A percentile compares a stretch with the other conserved stretches of the same genome.
phyloP scores from a whole-genome alignment of 768 basidiomycete species.

The Lentinula detonsa region DNA sequence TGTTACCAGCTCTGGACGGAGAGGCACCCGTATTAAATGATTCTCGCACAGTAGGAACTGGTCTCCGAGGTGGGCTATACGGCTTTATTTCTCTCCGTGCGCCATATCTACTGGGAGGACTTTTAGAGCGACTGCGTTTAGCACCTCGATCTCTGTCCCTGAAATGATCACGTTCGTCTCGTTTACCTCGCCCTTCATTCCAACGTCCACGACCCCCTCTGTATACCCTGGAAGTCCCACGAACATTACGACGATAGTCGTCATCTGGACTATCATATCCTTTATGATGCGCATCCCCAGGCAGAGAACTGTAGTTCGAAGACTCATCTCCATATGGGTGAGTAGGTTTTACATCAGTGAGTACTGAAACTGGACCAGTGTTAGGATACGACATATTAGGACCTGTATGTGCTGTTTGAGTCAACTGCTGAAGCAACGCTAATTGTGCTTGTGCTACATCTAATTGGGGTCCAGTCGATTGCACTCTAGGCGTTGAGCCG shows the following conservation, averaged over 20 bases:
- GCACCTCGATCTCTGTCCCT: conserved; percentile 35
- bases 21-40: background rate
- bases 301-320: conserved; percentile 24
- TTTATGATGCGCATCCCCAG: conserved; percentile 33
- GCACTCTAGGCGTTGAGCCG: conserved; percentile 40
- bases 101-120: conserved; percentile 57
- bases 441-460: conserved; percentile 58
- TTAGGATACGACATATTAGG: conserved; percentile 20
- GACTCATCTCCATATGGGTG: conserved; percentile 39
- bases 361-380: conserved; percentile 25
- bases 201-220: conserved; percentile 52
- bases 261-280: conserved; percentile 42
- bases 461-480: conserved; percentile 28
- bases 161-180: conserved; percentile 53
- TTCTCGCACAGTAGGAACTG: conserved; percentile 18
- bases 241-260: conserved; percentile 50
- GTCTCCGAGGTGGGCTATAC: conserved; percentile 55
- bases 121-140: conserved; percentile 66
- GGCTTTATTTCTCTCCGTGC: conserved; percentile 37
- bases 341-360: conserved; percentile 17
- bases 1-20: conserved; percentile 17
- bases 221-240: conserved; percentile 51
- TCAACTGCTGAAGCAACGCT: conserved; percentile 71
- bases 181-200: conserved; percentile 24
- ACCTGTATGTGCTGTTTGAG: conserved; percentile 47